Base-by-base conservation (phyloP, 345 rosid species). In the Gynandropsis gynandra region DNA sequence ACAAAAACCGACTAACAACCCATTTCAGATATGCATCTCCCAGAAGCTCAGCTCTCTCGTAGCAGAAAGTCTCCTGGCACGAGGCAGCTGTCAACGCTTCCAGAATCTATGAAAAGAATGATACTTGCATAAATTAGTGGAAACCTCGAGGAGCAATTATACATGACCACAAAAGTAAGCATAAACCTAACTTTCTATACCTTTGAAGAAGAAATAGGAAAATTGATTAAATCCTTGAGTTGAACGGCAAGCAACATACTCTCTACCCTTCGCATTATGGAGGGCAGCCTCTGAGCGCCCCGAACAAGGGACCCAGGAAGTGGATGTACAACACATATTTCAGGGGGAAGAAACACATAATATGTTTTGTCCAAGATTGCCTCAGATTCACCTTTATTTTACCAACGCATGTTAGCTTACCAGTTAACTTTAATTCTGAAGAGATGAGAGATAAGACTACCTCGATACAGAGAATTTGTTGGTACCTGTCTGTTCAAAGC, bases 21-120 rank as follows among this genome's bases (percentile, higher is more conserved):
- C 98, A 92, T 81, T 92, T 92, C 56, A 87, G 72, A 72, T 87
- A 92, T 32, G 98, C 98, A 74, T 92, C 98, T 50, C 98, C 98
- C 53, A 92, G 73, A 61, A 92, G 97, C 79, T 92, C 97, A 2
- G 98, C 98, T 75, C 98, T 85, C 65, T 87, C 98, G 51, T 87
- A 87, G 74, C 97, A 92, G 76, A 92, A 92, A 10, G 95, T 85
- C 72, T 92, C 98, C 65, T 92, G 98, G 81, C 98, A 92, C 21
- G 97, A 92, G 48, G 97, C 98, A 1, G 97, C 96, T 33, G 98
- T 92, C 78, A 85, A 76, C 44, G 98, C 97, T 67, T 92, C 97
- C 79, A 92, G 72, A 47, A 92, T 81, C 98, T 87, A 73, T 31
- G 45, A 15, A 68, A 10, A 58, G 18, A 52, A 53, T 24, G 19